Base-by-base conservation (phyloP, 257 asterid genomes). In the Euphrasia confusa region DNA sequence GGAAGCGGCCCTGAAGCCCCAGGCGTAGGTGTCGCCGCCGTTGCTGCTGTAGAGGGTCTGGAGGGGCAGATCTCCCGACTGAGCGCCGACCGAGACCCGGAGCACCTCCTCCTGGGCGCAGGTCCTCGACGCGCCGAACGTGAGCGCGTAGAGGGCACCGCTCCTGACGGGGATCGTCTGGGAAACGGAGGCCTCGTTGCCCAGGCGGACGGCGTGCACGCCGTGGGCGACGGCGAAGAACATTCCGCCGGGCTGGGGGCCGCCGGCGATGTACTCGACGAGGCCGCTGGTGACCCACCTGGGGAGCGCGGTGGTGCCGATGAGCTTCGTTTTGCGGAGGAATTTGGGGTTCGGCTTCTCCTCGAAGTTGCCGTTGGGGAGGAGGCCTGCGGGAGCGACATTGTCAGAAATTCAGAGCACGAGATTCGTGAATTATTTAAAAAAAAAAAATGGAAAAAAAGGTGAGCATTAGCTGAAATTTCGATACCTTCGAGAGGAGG, bases 201-300 rank as follows among this genome's bases (percentile, higher is more conserved):
- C 99, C 0, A 92, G 95, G 76, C 95, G 92, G 8, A 84, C 81
- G 7, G 97, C 99, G 26, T 92, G 99, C 68, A 81, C 76, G 0
- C 99, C 99, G 58, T 89, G 95, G 0, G 91, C 82, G 1, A 89
- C 97, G 3, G 80, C 49, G 61, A 92, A 92, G 91, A 54, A 92
- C 99, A 86, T 92, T 3, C 96, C 97, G 2, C 96, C 96, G 13
- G 96, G 95, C 78, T 92, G 98, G 0, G 97, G 96, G 27, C 98
- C 98, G 30, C 95, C 90, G 48, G 85, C 80, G 72, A 92, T 83
- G 83, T 89, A 92, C 78, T 92, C 95, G 4, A 89, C 97, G 1
- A 72, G 24, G 48, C 98, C 97, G 4, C 27, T 49, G 71, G 79
- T 92, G 54, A 86, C 95, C 98, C 98, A 92, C 73, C 72, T 77